These are phyloP conservation scores for Bacidia rubella DNA, from an alignment of 495 filamentous ascomycete genomes.

Conservation along the genomic window DNA sequence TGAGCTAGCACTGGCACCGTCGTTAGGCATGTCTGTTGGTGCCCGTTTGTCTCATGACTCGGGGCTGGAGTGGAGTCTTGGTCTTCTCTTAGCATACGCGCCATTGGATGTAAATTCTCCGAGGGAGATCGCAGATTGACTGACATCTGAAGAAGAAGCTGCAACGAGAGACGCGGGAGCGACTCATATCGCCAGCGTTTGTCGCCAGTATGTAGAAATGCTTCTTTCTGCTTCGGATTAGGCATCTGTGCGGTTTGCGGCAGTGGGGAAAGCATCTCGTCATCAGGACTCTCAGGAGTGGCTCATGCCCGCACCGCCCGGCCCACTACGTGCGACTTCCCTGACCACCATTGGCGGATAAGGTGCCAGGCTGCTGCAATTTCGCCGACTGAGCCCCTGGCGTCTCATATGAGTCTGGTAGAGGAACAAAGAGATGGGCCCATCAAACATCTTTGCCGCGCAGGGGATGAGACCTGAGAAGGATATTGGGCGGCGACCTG, in stretches of 20 bases:
- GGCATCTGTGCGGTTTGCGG: neutral
- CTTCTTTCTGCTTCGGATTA: neutral
- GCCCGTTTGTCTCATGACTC: conserved; percentile 2
- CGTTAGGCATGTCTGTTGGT: neutral
- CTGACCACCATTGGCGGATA: neutral
- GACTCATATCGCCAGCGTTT: neutral
- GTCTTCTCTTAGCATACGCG: neutral
- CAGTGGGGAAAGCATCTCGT: neutral
- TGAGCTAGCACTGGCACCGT: neutral
- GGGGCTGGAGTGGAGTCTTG: neutral
- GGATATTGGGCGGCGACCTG: neutral
- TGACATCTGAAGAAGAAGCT: neutral
- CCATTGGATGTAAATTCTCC: neutral
- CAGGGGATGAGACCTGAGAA: neutral
- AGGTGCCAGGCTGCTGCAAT: neutral
- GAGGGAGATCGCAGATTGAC: neutral
- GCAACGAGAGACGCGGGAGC: neutral
- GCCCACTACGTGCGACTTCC: neutral
- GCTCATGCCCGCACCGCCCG: neutral
- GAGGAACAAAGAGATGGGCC: neutral
- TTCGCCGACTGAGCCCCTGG: neutral
- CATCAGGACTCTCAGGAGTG: neutral
- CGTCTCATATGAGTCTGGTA: neutral
- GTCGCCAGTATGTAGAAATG: neutral
- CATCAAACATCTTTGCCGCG: neutral